phyloP scores from a whole-genome alignment of 2,329 filamentous ascomycete species.

The Aaosphaeria pasadenensis region DNA sequence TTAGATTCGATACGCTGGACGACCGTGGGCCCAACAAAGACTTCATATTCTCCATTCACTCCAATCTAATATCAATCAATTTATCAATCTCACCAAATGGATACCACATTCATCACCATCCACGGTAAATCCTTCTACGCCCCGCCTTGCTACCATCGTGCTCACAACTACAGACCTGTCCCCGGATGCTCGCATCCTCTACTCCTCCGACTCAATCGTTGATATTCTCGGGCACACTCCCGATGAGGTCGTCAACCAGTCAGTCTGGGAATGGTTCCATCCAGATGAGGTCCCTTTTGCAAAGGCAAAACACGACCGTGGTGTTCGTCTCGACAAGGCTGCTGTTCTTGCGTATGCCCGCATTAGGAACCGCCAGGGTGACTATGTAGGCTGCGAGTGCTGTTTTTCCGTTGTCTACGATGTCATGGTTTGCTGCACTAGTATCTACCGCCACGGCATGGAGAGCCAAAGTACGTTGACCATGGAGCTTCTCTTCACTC shows the following conservation, averaged over 20 bases:
- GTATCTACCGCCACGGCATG: constrained; percentile 66
- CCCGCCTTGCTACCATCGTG: not conserved
- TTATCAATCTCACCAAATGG: constrained; percentile 41
- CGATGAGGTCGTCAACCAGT: constrained; percentile 70
- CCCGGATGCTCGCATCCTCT: constrained; percentile 73
- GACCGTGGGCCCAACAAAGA: too few relatives aligned
- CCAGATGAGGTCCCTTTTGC: constrained; percentile 76
- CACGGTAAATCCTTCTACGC: constrained; percentile 62
- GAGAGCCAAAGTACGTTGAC: constrained; percentile 69
- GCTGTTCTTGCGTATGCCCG: constrained; percentile 79
- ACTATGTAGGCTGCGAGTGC: constrained; percentile 79
- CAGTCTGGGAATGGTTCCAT: constrained; percentile 84
- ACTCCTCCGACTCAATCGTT: constrained; percentile 77
- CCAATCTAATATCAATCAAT: not conserved
- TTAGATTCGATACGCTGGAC: constrained; percentile 30
- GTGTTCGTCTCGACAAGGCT: constrained; percentile 76
- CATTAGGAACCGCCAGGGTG: constrained; percentile 64
- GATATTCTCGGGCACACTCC: constrained; percentile 81
- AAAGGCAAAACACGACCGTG: constrained; percentile 67
- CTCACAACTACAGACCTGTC: constrained; percentile 60
- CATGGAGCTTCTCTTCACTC: not conserved
- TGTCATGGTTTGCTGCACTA: constrained; percentile 81
- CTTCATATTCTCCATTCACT: not conserved
- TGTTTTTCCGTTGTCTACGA: constrained; percentile 88
- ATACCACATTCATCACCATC: constrained; percentile 88